A percentile compares a stretch with the other conserved stretches of the same genome.
Conservation (phyloP, 192 early-diverging fungal species). For the Diversispora epigaea region DNA sequence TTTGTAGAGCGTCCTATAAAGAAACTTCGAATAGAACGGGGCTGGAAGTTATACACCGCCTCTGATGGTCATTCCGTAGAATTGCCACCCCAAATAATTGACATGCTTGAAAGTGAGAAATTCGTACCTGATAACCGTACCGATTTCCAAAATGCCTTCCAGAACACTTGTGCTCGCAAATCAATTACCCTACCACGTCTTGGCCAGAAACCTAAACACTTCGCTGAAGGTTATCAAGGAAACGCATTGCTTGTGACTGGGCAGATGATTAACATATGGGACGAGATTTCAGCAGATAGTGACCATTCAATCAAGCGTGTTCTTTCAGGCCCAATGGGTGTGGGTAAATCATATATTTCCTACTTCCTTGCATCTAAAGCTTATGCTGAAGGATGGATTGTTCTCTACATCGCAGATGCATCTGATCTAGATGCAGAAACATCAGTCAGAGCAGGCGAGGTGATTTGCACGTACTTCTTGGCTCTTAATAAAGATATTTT, state of each 20-base stretch:
- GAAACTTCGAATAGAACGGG: slow-evolving; percentile 24
- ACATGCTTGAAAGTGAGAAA: background rate
- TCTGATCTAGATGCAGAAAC: slow-evolving; percentile 3
- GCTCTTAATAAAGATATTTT: too few relatives aligned
- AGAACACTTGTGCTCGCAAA: background rate
- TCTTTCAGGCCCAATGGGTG: too few relatives aligned
- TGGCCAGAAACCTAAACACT: slow-evolving; percentile 22
- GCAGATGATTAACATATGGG: too few relatives aligned
- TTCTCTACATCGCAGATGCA: slow-evolving; percentile 40
- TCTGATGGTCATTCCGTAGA: slow-evolving; percentile 19
- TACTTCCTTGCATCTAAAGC: too few relatives aligned
- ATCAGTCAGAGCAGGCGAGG: background rate
- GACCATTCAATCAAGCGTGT: too few relatives aligned
- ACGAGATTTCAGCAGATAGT: too few relatives aligned
- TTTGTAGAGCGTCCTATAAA: too few relatives aligned
- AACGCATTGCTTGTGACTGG: too few relatives aligned
- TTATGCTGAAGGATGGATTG: too few relatives aligned
- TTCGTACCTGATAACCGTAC: background rate
- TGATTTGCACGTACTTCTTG: slow-evolving; percentile 19
- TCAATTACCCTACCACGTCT: slow-evolving; percentile 10
- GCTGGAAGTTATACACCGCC: slow-evolving; percentile 9
- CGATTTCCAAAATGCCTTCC: background rate
- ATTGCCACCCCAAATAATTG: slow-evolving; percentile 16
- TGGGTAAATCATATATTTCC: too few relatives aligned
- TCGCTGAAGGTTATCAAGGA: too few relatives aligned